phyloP scores from a whole-genome alignment of 2,329 filamentous ascomycete species.

The Trichoderma sp. region DNA sequence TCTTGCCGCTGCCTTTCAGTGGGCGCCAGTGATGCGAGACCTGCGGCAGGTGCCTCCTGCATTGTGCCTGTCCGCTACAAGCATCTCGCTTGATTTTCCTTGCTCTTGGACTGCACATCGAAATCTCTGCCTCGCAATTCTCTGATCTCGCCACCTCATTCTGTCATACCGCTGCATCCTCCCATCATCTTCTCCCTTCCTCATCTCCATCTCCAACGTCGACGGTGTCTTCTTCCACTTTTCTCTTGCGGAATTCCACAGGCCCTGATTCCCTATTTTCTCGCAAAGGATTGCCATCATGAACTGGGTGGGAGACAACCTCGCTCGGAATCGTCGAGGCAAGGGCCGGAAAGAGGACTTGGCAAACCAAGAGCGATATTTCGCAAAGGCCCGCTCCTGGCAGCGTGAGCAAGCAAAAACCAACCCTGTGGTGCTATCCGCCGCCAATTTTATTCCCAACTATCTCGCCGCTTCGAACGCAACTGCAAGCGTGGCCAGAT shows the following conservation, averaged over 20 bases:
- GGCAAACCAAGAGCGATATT: conserved; percentile 42
- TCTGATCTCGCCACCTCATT: neutral
- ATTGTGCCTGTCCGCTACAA: neutral
- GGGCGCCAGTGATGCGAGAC: neutral
- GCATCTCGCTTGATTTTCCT: neutral
- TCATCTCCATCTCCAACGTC: neutral
- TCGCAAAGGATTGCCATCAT: conserved; percentile 31
- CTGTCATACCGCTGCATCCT: neutral
- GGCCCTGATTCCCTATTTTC: too few relatives aligned
- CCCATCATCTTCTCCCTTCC: too few relatives aligned
- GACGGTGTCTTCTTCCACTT: neutral
- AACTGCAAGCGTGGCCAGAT: neutral
- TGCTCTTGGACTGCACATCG: neutral
- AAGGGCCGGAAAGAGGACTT: conserved; percentile 39
- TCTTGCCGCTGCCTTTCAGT: neutral
- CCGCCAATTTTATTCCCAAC: conserved; percentile 33
- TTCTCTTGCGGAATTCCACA: too few relatives aligned
- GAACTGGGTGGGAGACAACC: conserved; percentile 47
- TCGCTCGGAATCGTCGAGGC: conserved; percentile 41
- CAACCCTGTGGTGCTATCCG: neutral
- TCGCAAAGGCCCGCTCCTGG: conserved; percentile 40
- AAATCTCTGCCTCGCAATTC: neutral
- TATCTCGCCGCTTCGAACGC: conserved; percentile 28
- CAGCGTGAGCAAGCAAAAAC: conserved; percentile 24
- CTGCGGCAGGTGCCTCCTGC: neutral